These are phyloP conservation scores for Xylariomycetidae sp. DNA, from an alignment of 2,329 filamentous ascomycete genomes.

Conservation along the genomic window DNA sequence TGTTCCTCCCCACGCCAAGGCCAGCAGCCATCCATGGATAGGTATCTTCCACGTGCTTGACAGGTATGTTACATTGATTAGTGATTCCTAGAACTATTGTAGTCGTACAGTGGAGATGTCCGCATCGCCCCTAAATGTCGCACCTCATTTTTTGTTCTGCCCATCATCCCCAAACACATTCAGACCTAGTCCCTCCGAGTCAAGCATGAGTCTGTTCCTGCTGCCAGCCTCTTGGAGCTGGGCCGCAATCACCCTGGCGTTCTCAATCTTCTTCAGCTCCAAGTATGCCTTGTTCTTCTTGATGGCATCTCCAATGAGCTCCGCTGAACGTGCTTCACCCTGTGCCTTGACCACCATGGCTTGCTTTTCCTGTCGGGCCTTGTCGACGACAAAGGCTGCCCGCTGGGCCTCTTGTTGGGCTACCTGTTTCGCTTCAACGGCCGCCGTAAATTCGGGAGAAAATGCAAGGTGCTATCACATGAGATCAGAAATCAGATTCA, in stretches of 20 bases:
- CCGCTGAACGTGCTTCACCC: conserved; percentile 96
- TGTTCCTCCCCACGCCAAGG: too few relatives aligned
- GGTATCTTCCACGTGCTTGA: neutral
- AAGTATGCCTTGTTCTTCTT: conserved; percentile 99
- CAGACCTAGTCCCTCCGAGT: conserved; percentile 83
- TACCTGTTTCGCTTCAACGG: conserved; percentile 70
- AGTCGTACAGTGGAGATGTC: conserved; percentile 35
- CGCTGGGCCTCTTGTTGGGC: conserved; percentile 92
- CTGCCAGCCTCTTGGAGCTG: conserved; percentile 81
- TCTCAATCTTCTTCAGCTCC: conserved; percentile 97
- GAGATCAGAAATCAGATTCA: conserved; percentile 17
- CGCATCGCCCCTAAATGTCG: conserved; percentile 10
- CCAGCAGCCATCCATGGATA: neutral
- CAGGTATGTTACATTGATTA: conserved; percentile 25
- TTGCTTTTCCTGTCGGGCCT: conserved; percentile 98
- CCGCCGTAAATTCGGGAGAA: conserved; percentile 69
- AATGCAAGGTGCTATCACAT: conserved; percentile 60
- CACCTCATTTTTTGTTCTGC: conserved; percentile 42
- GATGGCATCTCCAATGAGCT: conserved; percentile 97
- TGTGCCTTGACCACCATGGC: conserved; percentile 97
- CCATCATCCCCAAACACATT: conserved; percentile 63
- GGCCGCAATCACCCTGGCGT: conserved; percentile 81
- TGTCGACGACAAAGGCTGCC: conserved; percentile 96
- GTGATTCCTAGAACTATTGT: too few relatives aligned
- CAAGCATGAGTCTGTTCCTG: conserved; percentile 91